phyloP scores from a whole-genome alignment of 1,139 yeast species.

The Candida tunisiensis region DNA sequence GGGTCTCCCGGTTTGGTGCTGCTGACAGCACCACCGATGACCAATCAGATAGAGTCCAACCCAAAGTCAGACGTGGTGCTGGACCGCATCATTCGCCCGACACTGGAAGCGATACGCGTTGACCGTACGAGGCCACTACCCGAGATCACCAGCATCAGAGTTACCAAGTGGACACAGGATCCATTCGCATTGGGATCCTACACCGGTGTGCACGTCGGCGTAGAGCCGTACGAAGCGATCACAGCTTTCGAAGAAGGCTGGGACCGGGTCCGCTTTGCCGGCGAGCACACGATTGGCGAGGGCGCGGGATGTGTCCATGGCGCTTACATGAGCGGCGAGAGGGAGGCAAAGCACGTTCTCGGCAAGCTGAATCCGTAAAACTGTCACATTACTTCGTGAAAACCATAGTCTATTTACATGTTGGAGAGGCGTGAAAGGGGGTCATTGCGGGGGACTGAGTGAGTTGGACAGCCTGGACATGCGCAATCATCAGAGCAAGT shows the following conservation, averaged over 20 bases:
- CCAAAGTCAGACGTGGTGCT: not conserved
- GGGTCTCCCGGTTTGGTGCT: not conserved
- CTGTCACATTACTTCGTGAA: not conserved
- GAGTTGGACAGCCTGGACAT: conserved; percentile 21
- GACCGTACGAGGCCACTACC: conserved; percentile 14
- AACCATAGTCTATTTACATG: not conserved
- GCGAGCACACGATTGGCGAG: conserved; percentile 62
- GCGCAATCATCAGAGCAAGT: conserved; percentile 20
- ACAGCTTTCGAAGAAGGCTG: conserved; percentile 24
- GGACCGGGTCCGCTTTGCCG: conserved; percentile 37
- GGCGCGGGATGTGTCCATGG: conserved; percentile 87
- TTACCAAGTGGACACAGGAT: conserved; percentile 55
- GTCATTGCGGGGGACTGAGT: conserved; percentile 9
- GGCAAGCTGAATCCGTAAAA: not conserved
- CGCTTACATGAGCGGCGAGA: conserved; percentile 55
- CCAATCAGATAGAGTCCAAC: not conserved
- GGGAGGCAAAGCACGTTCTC: conserved; percentile 6
- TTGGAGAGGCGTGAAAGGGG: not conserved
- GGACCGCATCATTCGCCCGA: conserved; percentile 20
- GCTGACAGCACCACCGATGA: not conserved
- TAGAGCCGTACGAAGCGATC: conserved; percentile 44
- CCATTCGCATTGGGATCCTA: conserved; percentile 62
- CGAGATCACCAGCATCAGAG: conserved; percentile 34
- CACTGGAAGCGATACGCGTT: conserved; percentile 13
- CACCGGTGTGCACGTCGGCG: conserved; percentile 48